These are phyloP conservation scores for Amylostereum chailletii DNA, from an alignment of 1,284 basidiomycete species.

Conservation along the genomic window DNA sequence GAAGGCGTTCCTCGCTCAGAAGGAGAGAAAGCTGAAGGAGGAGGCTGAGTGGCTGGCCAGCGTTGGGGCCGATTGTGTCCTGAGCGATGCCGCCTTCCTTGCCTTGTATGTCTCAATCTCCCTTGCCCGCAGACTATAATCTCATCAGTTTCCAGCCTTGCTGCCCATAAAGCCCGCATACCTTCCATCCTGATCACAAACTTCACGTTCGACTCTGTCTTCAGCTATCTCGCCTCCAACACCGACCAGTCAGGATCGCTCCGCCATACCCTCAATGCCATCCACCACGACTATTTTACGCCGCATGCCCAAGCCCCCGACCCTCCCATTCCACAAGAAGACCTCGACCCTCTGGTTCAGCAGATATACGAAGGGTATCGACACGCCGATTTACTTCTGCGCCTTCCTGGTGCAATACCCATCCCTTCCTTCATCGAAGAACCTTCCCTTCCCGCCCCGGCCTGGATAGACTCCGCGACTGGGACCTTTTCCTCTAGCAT, in stretches of 20 bases:
- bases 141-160: slow-evolving; percentile 35
- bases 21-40: slow-evolving; percentile 43
- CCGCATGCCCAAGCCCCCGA: slow-evolving; percentile 27
- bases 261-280: slow-evolving; percentile 10
- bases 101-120: slow-evolving; percentile 48
- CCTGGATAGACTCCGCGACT: slow-evolving; percentile 47
- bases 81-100: slow-evolving; percentile 73
- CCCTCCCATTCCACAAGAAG: slow-evolving; percentile 37
- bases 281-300: slow-evolving; percentile 8
- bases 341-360: slow-evolving; percentile 50
- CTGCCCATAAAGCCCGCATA: slow-evolving; percentile 52
- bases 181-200: slow-evolving; percentile 69
- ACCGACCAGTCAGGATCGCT: slow-evolving; percentile 21
- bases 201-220: slow-evolving; percentile 78
- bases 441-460: slow-evolving; percentile 48
- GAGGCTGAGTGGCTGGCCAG: slow-evolving; percentile 52
- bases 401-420: slow-evolving; percentile 66
- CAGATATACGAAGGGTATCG: slow-evolving; percentile 61
- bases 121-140: background rate
- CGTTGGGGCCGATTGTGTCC: slow-evolving; percentile 47
- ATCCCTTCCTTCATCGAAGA: slow-evolving; percentile 56
- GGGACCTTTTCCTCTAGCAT: slow-evolving; percentile 40
- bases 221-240: slow-evolving; percentile 56
- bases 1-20: slow-evolving; percentile 44
- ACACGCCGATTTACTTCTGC: slow-evolving; percentile 60